phyloP scores from a whole-genome alignment of 2,329 filamentous ascomycete genomes.

The Penicillium aurantiogriseum region DNA sequence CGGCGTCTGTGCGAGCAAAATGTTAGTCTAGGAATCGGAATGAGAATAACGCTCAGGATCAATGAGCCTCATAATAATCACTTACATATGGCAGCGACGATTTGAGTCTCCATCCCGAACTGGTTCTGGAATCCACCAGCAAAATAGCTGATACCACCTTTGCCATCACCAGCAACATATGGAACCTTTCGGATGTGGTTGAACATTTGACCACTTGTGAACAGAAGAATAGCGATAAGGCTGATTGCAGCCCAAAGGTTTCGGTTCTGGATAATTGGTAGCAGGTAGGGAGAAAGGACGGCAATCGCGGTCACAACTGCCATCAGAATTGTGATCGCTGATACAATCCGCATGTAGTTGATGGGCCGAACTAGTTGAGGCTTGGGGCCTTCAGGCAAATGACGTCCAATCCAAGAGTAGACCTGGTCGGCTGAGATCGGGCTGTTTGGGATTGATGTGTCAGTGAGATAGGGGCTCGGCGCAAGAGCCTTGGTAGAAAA shows the following conservation, averaged over 20 bases:
- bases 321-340: constrained; percentile 65
- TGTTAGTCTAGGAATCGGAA: constrained; percentile 13
- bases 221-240: constrained; percentile 83
- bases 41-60: not conserved
- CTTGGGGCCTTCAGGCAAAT: constrained; percentile 74
- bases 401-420: constrained; percentile 73
- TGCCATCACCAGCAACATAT: constrained; percentile 81
- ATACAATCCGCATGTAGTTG: constrained; percentile 77
- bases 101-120: constrained; percentile 91
- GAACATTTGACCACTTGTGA: constrained; percentile 98
- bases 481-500: constrained; percentile 14
- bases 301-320: constrained; percentile 67
- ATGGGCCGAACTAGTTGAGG: constrained; percentile 78
- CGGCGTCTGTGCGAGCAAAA: constrained; percentile 55
- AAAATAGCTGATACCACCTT: constrained; percentile 85
- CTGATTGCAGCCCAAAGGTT: constrained; percentile 92
- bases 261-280: constrained; percentile 81
- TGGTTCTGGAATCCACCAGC: constrained; percentile 90
- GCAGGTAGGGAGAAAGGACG: constrained; percentile 72
- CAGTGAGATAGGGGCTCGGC: constrained; percentile 1
- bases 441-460: constrained; percentile 45
- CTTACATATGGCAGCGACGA: constrained; percentile 90
- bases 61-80: constrained; percentile 27
- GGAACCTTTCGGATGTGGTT: constrained; percentile 97
- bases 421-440: constrained; percentile 73